Evolutionary conservation across 2,329 filamentous ascomycete species (phyloP).

Genomic region (Davidsoniella eucalypti): DNA sequence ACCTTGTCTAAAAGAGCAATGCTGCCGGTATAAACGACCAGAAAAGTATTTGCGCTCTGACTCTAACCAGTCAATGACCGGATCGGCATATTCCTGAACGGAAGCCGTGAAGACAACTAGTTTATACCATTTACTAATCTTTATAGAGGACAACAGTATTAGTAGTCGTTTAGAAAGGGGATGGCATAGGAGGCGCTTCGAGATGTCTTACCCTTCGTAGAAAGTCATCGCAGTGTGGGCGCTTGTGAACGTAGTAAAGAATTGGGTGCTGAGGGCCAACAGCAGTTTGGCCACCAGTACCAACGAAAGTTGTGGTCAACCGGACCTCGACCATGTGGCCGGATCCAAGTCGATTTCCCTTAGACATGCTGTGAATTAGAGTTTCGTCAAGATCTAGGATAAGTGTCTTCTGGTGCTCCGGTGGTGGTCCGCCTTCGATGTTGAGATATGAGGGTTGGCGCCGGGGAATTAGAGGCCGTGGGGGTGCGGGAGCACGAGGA

Average conservation of each 20-base stretch:
- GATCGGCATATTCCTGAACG: constrained; percentile 96
- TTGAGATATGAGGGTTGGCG: constrained; percentile 78
- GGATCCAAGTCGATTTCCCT: constrained; percentile 85
- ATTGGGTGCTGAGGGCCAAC: constrained; percentile 86
- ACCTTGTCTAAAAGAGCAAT: constrained; percentile 88
- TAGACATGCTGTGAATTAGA: constrained; percentile 93
- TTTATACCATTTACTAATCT: constrained; percentile 97
- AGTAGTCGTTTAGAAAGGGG: constrained; percentile 12
- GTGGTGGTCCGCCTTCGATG: constrained; percentile 30
- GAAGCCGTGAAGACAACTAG: constrained; percentile 92
- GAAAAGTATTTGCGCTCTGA: constrained; percentile 93
- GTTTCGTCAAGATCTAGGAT: constrained; percentile 95
- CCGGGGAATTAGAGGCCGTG: constrained; percentile 73
- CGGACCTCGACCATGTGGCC: constrained; percentile 99
- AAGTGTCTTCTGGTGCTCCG: constrained; percentile 69
- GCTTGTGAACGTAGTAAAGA: constrained; percentile 96
- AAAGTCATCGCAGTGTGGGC: constrained; percentile 93
- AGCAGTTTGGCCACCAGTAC: constrained; percentile 46
- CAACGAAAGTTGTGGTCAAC: constrained; percentile 55
- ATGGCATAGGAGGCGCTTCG: background rate
- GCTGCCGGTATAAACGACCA: constrained; percentile 84
- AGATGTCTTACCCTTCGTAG: constrained; percentile 50
- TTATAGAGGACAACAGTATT: constrained; percentile 10
- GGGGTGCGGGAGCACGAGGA: constrained; percentile 75
- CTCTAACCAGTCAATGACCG: constrained; percentile 97